Conservation (phyloP, 371 early-diverging fungal genomes). For the Fennellomyces sp. region DNA sequence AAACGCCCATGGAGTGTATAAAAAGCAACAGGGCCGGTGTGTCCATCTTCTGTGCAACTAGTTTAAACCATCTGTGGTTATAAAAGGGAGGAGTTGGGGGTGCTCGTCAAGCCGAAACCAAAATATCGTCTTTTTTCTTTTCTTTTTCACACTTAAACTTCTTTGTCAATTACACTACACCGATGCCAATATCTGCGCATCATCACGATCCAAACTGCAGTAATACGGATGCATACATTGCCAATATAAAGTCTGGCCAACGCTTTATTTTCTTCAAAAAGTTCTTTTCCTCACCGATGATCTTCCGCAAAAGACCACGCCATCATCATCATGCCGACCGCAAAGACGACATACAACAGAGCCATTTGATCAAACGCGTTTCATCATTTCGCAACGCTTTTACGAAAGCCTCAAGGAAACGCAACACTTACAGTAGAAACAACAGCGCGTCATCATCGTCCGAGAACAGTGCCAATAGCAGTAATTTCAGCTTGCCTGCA, state of each 20-base stretch:
- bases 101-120: not conserved
- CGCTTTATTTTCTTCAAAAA: conserved; percentile 1
- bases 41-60: not conserved
- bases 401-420: not conserved
- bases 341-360: not conserved
- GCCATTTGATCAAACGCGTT: not conserved
- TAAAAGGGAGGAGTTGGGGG: not conserved
- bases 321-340: conserved; percentile 1
- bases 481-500: not conserved
- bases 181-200: not conserved
- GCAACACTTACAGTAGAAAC: not conserved
- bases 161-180: not conserved
- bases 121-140: not conserved
- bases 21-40: not conserved
- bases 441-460: not conserved
- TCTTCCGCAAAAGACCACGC: not conserved
- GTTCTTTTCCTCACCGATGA: not conserved
- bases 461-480: not conserved
- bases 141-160: not conserved
- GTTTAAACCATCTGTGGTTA: conserved; percentile 1
- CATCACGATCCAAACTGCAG: not conserved
- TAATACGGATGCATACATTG: not conserved
- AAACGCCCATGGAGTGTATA: not conserved
- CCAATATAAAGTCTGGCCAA: not conserved
- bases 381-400: not conserved